These are phyloP conservation scores for Leishmania major DNA, from an alignment of 208 protist species.

Conservation along the genomic window DNA sequence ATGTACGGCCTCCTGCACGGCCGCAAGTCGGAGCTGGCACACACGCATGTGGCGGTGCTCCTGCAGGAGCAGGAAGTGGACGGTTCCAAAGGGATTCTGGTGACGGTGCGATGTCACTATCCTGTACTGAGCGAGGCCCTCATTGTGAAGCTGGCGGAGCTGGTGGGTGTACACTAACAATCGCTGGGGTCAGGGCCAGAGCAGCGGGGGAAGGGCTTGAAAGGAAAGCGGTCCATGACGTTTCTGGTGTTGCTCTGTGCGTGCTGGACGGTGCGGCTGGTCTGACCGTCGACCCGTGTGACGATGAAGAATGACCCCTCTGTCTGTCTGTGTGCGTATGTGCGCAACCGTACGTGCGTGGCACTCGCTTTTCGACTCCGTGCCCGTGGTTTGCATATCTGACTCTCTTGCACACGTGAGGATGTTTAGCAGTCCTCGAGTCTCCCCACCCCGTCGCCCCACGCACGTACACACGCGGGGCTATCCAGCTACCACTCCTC, in stretches of 20 bases:
- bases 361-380: not conserved
- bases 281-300: not conserved
- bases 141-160: conserved; percentile 51
- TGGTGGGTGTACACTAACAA: conserved; percentile 18
- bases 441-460: not conserved
- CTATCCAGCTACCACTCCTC: not conserved
- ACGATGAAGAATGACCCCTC: not conserved
- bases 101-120: conserved; percentile 57
- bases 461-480: not conserved
- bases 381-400: not conserved
- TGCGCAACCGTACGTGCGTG: not conserved
- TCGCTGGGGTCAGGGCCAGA: not conserved
- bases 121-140: conserved; percentile 52
- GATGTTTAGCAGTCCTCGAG: not conserved
- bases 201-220: not conserved
- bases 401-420: not conserved
- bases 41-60: conserved; percentile 66
- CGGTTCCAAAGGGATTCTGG: conserved; percentile 36
- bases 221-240: not conserved
- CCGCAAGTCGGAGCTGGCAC: conserved; percentile 45
- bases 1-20: conserved; percentile 65
- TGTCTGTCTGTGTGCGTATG: not conserved
- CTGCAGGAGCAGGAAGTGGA: conserved; percentile 59
- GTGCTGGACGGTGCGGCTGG: not conserved
- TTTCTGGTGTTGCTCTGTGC: not conserved